Conservation (phyloP, 768 basidiomycete species). For the Agrocybe praecox region DNA sequence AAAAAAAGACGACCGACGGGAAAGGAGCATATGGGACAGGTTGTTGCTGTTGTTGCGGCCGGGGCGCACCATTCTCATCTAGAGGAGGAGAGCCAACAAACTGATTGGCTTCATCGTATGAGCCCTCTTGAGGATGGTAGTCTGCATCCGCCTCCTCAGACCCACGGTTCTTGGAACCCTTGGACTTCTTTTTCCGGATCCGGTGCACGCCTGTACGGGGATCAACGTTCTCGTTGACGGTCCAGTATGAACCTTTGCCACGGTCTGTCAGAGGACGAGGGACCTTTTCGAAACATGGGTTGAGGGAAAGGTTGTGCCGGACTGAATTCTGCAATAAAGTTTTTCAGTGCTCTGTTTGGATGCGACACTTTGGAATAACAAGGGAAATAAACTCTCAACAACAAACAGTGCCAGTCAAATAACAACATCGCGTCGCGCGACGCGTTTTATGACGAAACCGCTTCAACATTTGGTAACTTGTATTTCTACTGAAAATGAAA, state of each 20-base stretch:
- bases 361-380: constrained; percentile 32
- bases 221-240: constrained; percentile 88
- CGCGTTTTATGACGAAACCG: constrained; percentile 25
- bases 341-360: constrained; percentile 29
- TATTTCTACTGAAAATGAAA: constrained; percentile 13
- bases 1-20: constrained; percentile 44
- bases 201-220: constrained; percentile 89
- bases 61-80: constrained; percentile 64
- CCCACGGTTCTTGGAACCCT: constrained; percentile 48
- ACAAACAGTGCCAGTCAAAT: constrained; percentile 67
- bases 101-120: constrained; percentile 60
- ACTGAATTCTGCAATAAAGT: constrained; percentile 72
- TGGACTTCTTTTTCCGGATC: constrained; percentile 84
- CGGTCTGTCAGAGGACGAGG: constrained; percentile 90
- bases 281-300: constrained; percentile 91
- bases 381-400: constrained; percentile 42
- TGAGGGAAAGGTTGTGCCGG: constrained; percentile 87
- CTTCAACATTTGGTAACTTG: constrained; percentile 11
- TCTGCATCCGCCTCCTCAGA: constrained; percentile 69
- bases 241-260: constrained; percentile 92
- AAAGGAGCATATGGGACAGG: constrained; percentile 61
- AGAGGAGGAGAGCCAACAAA: constrained; percentile 59
- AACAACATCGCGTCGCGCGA: constrained; percentile 63
- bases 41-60: constrained; percentile 41
- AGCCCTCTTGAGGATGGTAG: constrained; percentile 55